These are phyloP conservation scores for Xylaria intraflava DNA, from an alignment of 495 filamentous ascomycete species.

Conservation along the genomic window DNA sequence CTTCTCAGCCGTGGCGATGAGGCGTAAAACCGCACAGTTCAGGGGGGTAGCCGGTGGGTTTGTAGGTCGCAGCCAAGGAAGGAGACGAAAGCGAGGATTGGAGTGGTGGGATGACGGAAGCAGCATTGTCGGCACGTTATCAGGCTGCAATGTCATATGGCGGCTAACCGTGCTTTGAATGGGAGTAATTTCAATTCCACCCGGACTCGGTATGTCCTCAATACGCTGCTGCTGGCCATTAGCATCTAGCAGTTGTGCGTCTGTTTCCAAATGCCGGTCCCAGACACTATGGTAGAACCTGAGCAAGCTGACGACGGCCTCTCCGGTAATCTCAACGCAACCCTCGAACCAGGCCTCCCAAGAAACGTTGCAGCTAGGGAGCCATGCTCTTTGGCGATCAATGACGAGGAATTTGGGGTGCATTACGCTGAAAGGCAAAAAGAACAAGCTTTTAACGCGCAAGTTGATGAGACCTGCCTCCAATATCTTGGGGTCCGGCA, in stretches of 20 bases:
- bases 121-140: slow-evolving; percentile 43
- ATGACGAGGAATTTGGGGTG: slow-evolving; percentile 71
- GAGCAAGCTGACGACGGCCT: slow-evolving; percentile 46
- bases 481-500: slow-evolving; percentile 49
- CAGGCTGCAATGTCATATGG: slow-evolving; percentile 3
- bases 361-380: slow-evolving; percentile 69
- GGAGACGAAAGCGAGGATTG: slow-evolving; percentile 47
- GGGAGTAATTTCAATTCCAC: slow-evolving; percentile 7
- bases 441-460: slow-evolving; percentile 61
- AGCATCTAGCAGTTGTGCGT: slow-evolving; percentile 7
- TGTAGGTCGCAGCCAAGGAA: slow-evolving; percentile 40
- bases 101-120: slow-evolving; percentile 63
- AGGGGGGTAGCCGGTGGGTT: slow-evolving; percentile 56
- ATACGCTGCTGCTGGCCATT: background rate
- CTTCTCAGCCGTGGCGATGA: slow-evolving; percentile 44
- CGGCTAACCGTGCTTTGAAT: slow-evolving; percentile 9
- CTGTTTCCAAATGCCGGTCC: slow-evolving; percentile 30
- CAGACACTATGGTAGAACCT: slow-evolving; percentile 55
- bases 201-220: slow-evolving; percentile 1
- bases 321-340: slow-evolving; percentile 53
- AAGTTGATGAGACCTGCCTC: slow-evolving; percentile 50
- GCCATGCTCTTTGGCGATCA: slow-evolving; percentile 51
- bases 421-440: slow-evolving; percentile 67
- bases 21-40: slow-evolving; percentile 53
- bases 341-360: slow-evolving; percentile 74